phyloP scores from a whole-genome alignment of 805 yeast species.

The Kuraishia borneana region DNA sequence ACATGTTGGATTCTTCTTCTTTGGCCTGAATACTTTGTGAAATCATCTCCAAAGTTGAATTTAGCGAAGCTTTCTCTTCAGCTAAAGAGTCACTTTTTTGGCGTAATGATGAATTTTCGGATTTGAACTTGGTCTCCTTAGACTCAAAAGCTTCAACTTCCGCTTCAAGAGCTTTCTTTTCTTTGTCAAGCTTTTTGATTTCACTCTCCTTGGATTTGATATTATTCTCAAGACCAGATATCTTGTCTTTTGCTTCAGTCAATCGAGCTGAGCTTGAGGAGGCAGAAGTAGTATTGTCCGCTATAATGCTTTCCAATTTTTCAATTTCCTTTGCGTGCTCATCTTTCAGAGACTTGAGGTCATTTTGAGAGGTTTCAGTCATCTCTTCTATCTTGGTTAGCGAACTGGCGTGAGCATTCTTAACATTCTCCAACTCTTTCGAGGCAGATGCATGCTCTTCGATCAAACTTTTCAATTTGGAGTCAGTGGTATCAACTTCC shows the following conservation, averaged over 20 bases:
- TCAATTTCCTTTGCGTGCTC: too few species aligned
- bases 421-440: too few species aligned
- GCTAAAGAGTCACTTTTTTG: constrained; percentile 15
- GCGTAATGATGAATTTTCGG: constrained; percentile 11
- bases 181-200: constrained; percentile 3
- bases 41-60: constrained; percentile 19
- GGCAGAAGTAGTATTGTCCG: too few species aligned
- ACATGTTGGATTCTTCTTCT: constrained; percentile 7
- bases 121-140: constrained; percentile 15
- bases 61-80: constrained; percentile 20
- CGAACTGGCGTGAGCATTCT: too few species aligned
- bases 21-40: constrained; percentile 19
- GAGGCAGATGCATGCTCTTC: background rate
- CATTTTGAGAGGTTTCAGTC: too few species aligned
- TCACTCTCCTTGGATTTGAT: constrained; percentile 3
- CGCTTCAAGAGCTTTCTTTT: too few species aligned
- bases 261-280: background rate
- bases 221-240: too few species aligned
- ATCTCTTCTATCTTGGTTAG: too few species aligned
- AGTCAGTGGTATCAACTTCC: constrained; percentile 4
- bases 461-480: background rate
- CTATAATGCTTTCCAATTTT: too few species aligned
- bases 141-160: constrained; percentile 8
- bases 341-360: too few species aligned
- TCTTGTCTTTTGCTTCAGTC: constrained; percentile 3